Evolutionary conservation across 495 filamentous ascomycete species (phyloP), one percentile per base, ranked within the genome.

Genomic region (Hypoxylon perforatum): DNA sequence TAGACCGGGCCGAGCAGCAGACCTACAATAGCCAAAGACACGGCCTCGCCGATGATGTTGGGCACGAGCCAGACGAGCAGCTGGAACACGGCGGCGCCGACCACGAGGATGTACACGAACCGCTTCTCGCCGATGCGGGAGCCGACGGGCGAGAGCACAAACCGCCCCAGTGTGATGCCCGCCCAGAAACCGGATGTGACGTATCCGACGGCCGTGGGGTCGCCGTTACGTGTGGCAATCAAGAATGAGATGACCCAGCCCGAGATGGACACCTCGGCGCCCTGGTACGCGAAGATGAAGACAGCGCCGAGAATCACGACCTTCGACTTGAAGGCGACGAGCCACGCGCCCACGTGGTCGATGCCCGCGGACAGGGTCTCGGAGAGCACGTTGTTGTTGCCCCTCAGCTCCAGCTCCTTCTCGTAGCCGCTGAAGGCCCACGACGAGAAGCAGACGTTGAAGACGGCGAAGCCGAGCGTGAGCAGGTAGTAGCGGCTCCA

Each of bases 181-280:
- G 75, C 90, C 92, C 92, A 94, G 76, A 94, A 96, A 4, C 91
- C 92, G 0, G 91, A 81, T 18, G 90, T 93, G 3, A 94, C 91
- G 72, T 93, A 94, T 14, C 92, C 92, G 8, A 93, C 89, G 3
- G 80, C 77, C 7, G 82, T 76, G 2, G 90, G 89, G 58, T 88
- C 77, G 10, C 90, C 90, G 67, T 85, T 75, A 17, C 92, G 90
- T 57, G 86, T 84, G 33, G 78, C 84, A 73, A 93, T 90, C 33
- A 94, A 76, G 79, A 92, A 93, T 3, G 89, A 90, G 45, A 93
- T 91, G 14, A 93, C 87, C 93, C 91, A 96, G 19, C 91, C 88
- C 54, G 90, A 91, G 67, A 91, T 87, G 17, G 85, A 87, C 5
- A 92, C 90, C 72, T 93, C 91, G 35, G 89, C 90, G 28, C 90